Base-by-base conservation (phyloP, 805 yeast species). In the Priceomyces castillae region DNA sequence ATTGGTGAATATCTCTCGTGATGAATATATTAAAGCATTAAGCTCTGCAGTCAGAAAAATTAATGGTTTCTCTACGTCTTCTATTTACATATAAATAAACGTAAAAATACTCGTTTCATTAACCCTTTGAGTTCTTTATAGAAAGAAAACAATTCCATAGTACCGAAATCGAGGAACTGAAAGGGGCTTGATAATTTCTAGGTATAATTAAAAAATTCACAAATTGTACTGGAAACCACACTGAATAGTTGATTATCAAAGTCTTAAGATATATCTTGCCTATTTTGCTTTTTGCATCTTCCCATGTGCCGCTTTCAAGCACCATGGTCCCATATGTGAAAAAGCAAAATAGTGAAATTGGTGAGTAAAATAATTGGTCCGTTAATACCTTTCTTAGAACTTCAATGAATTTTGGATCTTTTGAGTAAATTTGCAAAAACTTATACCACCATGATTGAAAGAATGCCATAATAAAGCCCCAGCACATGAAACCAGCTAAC, bases 71-170 rank as follows among this genome's bases (percentile, higher is more conserved):
- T 54, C 61, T 7, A 58, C 52, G 40, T 55, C 59, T 7, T 64
- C 64, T n/a, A 61, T 62, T 64, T 58, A 61, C 45, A 53, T 62
- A 46, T 58, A 49, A 42, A 28, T 23, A 37, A 22, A 4, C 30
- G 25, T 22, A 9, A 22, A 22, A 9, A 22, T 19, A 9, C 25
- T 17, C 6, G 34, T 20, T 12, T 25, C 40, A 34, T 41, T 38
- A 53, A 37, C 50, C 47, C 9, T 42, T 53, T 5, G 72, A 64
- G 47, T 88, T 88, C 55, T 86, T 73, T 77, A 87, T 80, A 0
- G 96, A 89, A 39, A 92, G 68, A 67, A 86, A 90, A 42, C 97
- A 90, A 59, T 94, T 92, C 98, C 99, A 92, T 30, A 92, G 67
- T 15, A 92, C 95, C 22, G 96, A 92, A 4, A 94, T 71, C 15